Base-by-base conservation (phyloP, 192 early-diverging fungal species). In the Gonapodya sp. region DNA sequence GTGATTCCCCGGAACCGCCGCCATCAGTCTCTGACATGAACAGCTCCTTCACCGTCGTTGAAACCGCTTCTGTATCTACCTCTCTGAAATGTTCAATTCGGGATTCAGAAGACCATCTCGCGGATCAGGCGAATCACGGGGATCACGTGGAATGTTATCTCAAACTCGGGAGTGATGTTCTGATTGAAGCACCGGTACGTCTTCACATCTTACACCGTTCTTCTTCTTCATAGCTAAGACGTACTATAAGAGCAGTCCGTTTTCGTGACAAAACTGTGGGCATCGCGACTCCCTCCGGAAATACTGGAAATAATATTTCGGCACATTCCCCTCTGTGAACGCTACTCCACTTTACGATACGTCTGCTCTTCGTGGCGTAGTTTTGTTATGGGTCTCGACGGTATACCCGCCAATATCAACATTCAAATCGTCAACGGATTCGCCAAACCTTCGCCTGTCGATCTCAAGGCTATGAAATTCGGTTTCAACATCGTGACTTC, bases 181-280 rank as follows among this genome's bases (percentile, higher is more conserved):
- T 64, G 46, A 64, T 64, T 64, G 46, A 64, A 24, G 46, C 46
- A 64, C 46, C 24, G 46, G 46, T 64, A 64, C 46, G 46, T 64
- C 46, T 64, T 64, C 46, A 64, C 46, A 64, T 64, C 46, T 64
- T 64, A 64, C 46, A 64, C 46, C 46, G 46, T 24, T 64, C 46
- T 64, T 64, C 46, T 64, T 64, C 46, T 64, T 64, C 46, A 64
- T 64, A 64, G 46, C 46, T 64, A 64, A 64, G 46, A 64, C 46
- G 46, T 64, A 64, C 46, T 64, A 64, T 24, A 24, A 8, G 46
- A 16, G 46, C 46, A 64, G 46, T 64, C 46, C 46, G 46, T 64
- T 64, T 64, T 64, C 8, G 24, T 64, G 46, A 64, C 46, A 64
- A 64, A 64, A 8, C 24, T 24, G 8, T 64, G 8, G 46, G 46